These are phyloP conservation scores for Globisporangium emineosum DNA, from an alignment of 352 stramenopile species.

Conservation along the genomic window DNA sequence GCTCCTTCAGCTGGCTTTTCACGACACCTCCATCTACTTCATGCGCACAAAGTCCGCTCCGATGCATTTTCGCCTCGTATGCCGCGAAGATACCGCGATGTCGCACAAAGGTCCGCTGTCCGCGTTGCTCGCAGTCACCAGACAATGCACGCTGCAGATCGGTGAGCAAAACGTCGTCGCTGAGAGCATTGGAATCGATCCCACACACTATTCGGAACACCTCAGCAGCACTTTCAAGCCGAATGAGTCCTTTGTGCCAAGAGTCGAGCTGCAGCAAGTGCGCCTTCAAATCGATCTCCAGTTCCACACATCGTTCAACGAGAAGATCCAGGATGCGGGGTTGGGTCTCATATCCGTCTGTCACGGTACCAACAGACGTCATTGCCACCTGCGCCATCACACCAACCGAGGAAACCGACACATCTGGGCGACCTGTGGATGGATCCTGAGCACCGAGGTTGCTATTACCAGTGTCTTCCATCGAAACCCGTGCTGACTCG, in stretches of 20 bases:
- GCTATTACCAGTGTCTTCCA: neutral
- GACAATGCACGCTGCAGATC: conserved; percentile 19
- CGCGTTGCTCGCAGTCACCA: conserved; percentile 18
- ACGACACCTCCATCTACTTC: conserved; percentile 18
- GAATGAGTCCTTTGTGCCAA: conserved; percentile 26
- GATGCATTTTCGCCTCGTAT: conserved; percentile 17
- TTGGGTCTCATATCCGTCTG: conserved; percentile 15
- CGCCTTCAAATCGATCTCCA: conserved; percentile 24
- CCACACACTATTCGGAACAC: conserved; percentile 30
- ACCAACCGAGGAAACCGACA: conserved; percentile 3
- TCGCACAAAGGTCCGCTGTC: conserved; percentile 20
- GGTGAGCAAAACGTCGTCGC: conserved; percentile 1
- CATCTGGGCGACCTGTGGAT: neutral
- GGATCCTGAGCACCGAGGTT: neutral
- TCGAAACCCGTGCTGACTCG: neutral
- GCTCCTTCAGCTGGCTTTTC: conserved; percentile 23
- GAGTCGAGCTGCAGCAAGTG: conserved; percentile 26
- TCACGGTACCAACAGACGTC: conserved; percentile 26
- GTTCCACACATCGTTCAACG: conserved; percentile 26
- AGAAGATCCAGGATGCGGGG: conserved; percentile 22
- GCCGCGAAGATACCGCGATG: conserved; percentile 24
- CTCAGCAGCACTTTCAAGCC: conserved; percentile 21
- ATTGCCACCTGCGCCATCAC: conserved; percentile 5
- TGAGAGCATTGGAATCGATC: conserved; percentile 5
- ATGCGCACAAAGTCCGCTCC: conserved; percentile 3